Conservation (phyloP, 352 stramenopile species). For the Aphanomyces astaci region DNA sequence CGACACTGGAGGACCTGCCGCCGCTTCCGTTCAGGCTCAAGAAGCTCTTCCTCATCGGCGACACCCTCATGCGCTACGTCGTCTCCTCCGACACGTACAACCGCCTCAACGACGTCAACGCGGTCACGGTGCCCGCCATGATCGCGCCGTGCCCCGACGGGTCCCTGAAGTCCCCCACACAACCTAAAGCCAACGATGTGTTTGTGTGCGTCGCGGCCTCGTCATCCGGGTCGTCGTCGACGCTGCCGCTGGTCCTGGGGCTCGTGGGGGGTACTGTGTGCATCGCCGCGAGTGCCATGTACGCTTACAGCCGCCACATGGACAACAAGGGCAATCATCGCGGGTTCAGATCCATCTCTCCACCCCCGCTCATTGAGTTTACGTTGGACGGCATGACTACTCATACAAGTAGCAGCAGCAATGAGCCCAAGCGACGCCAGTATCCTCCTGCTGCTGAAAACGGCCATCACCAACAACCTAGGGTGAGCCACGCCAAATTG, state of each 20-base stretch:
- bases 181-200: not conserved
- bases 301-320: not conserved
- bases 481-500: not conserved
- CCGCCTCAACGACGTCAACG: not conserved
- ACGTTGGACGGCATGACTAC: too few relatives aligned
- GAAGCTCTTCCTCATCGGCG: slow-evolving; percentile 1
- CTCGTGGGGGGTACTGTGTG: not conserved
- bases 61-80: not conserved
- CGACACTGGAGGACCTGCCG: not conserved
- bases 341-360: too few relatives aligned
- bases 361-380: too few relatives aligned
- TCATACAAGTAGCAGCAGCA: too few relatives aligned
- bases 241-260: not conserved
- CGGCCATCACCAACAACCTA: not conserved
- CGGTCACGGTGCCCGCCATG: not conserved
- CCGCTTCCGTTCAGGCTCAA: not conserved
- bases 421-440: too few relatives aligned
- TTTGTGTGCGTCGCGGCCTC: not conserved
- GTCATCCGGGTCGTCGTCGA: not conserved
- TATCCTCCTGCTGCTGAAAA: too few relatives aligned
- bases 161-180: not conserved
- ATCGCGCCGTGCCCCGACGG: not conserved
- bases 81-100: not conserved
- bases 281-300: not conserved
- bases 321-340: too few relatives aligned